Percentiles rank a stretch among this genome's conserved stretches.
phyloP scores from a whole-genome alignment of 306 rosid genomes.

The Citrullus mucosospermus region DNA sequence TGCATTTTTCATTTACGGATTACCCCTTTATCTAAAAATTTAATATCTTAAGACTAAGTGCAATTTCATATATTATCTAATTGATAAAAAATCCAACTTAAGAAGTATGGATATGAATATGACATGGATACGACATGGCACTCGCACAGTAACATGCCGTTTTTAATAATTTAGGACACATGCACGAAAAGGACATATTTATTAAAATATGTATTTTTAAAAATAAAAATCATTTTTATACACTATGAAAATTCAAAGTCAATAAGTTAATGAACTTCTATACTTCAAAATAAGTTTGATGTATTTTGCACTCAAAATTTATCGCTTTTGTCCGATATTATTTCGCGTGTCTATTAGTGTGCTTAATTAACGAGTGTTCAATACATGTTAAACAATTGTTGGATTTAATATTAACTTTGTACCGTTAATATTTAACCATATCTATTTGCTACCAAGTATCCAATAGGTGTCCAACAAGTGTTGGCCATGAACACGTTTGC shows the following conservation, averaged over 20 bases:
- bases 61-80: neutral
- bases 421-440: too few species aligned
- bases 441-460: neutral
- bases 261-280: neutral
- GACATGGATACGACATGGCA: too few species aligned
- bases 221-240: neutral
- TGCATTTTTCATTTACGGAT: too few species aligned
- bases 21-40: neutral
- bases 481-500: neutral
- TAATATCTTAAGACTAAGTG: neutral
- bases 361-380: neutral
- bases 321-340: neutral
- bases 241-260: neutral
- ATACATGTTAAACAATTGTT: neutral
- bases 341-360: neutral
- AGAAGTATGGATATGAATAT: neutral
- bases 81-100: neutral
- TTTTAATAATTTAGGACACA: neutral
- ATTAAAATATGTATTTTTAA: neutral
- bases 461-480: neutral
- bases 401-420: too few species aligned
- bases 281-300: neutral
- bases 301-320: neutral
- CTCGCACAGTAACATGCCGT: neutral
- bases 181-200: neutral